Evolutionary conservation across 805 yeast genomes (phyloP).

Genomic region (Candida adriatica): DNA sequence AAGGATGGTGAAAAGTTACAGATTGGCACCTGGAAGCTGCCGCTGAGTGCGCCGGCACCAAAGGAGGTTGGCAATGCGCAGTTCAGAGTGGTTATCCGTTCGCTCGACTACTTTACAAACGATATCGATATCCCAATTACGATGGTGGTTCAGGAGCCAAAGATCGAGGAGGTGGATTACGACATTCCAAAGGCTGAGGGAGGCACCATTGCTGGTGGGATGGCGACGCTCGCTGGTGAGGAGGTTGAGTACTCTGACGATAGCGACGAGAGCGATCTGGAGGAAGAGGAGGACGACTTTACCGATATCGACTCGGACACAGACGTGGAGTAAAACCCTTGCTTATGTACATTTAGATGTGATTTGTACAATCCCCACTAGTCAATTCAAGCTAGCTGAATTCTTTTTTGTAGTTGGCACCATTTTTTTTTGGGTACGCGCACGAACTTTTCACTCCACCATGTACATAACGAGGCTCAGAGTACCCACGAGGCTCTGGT

Average conservation of each 20-base stretch:
- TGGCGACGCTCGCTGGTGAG: slow-evolving; percentile 63
- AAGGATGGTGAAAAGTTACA: slow-evolving; percentile 27
- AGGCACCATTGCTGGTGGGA: slow-evolving; percentile 68
- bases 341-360: too few relatives aligned
- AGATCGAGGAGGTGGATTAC: slow-evolving; percentile 36
- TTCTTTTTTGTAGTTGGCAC: too few relatives aligned
- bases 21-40: slow-evolving; percentile 71
- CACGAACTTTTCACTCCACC: too few relatives aligned
- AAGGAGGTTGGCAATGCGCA: slow-evolving; percentile 53
- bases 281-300: slow-evolving; percentile 33
- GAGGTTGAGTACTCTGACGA: slow-evolving; percentile 41
- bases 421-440: too few relatives aligned
- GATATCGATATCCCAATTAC: slow-evolving; percentile 68
- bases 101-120: slow-evolving; percentile 73
- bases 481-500: too few relatives aligned
- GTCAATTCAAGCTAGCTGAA: too few relatives aligned
- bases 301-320: slow-evolving; percentile 60
- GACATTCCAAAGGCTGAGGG: slow-evolving; percentile 70
- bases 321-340: too few relatives aligned
- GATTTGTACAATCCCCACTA: too few relatives aligned
- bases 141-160: slow-evolving; percentile 60
- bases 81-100: slow-evolving; percentile 65
- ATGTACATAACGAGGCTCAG: too few relatives aligned
- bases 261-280: slow-evolving; percentile 37
- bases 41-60: slow-evolving; percentile 75